A percentile compares a stretch with the other conserved stretches of the same genome.
phyloP scores from a whole-genome alignment of 1,284 basidiomycete species.

The Pseudozyma thailandica region DNA sequence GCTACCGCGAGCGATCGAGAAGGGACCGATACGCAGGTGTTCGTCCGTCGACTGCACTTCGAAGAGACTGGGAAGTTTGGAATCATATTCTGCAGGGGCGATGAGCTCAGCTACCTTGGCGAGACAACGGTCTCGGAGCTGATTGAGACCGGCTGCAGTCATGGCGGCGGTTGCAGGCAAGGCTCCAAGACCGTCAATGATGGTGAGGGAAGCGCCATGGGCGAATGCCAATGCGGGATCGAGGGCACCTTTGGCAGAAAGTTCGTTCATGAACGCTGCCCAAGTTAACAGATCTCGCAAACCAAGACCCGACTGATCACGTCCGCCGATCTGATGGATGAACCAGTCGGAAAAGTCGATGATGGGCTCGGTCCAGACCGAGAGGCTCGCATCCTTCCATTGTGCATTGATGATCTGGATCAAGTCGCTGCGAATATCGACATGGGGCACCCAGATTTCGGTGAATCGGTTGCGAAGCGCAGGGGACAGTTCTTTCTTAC shows the following conservation, averaged over 20 bases:
- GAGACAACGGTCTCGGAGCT: slow-evolving; percentile 74
- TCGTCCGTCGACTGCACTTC: slow-evolving; percentile 57
- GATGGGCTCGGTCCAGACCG: slow-evolving; percentile 75
- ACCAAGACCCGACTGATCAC: slow-evolving; percentile 70
- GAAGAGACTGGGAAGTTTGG: slow-evolving; percentile 69
- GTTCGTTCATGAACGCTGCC: slow-evolving; percentile 85
- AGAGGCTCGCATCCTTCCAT: slow-evolving; percentile 76
- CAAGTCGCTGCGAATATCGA: slow-evolving; percentile 81
- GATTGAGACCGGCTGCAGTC: slow-evolving; percentile 74
- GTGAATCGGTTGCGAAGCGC: slow-evolving; percentile 98
- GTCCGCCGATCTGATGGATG: slow-evolving; percentile 75
- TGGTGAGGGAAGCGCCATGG: slow-evolving; percentile 69
- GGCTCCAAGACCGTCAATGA: slow-evolving; percentile 69
- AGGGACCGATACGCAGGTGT: slow-evolving; percentile 78
- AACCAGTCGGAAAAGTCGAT: slow-evolving; percentile 88
- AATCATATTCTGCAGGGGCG: slow-evolving; percentile 37
- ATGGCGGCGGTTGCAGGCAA: slow-evolving; percentile 63
- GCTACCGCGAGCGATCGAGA: slow-evolving; percentile 76
- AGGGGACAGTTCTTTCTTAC: slow-evolving; percentile 98
- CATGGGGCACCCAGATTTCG: slow-evolving; percentile 96
- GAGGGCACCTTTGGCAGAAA: slow-evolving; percentile 67
- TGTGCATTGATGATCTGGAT: slow-evolving; percentile 80
- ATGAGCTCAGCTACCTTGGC: slow-evolving; percentile 69
- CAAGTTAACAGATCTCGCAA: slow-evolving; percentile 93
- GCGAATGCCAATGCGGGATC: slow-evolving; percentile 63